Percentiles rank a stretch among this genome's conserved stretches.
Conservation (phyloP, 306 rosid species). For the Fragaria vesca region DNA sequence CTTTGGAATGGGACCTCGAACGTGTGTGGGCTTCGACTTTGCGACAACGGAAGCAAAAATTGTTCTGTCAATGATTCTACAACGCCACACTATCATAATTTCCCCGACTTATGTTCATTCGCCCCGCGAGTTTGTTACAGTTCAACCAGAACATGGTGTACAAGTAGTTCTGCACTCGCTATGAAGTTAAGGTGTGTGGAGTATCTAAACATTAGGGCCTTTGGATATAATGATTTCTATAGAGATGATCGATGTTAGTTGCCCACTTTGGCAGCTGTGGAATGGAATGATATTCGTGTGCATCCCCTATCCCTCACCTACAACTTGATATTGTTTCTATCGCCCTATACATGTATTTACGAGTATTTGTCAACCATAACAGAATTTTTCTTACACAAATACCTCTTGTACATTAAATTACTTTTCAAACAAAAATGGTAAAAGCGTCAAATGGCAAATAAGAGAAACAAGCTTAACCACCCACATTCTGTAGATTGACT, state of each 20-base stretch:
- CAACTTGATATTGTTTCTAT: too few species aligned
- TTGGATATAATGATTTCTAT: not conserved
- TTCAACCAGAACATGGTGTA: slow-evolving; percentile 22
- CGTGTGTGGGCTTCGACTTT: slow-evolving; percentile 22
- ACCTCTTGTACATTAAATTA: too few species aligned
- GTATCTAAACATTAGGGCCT: not conserved
- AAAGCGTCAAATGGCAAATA: too few species aligned
- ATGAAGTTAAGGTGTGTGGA: not conserved
- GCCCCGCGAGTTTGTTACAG: not conserved
- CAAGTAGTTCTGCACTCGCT: slow-evolving; percentile 17
- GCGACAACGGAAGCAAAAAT: slow-evolving; percentile 18
- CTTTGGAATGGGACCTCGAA: slow-evolving; percentile 13
- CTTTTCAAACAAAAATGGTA: too few species aligned
- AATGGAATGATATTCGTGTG: too few species aligned
- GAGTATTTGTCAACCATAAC: too few species aligned
- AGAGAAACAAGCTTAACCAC: too few species aligned
- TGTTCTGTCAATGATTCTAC: slow-evolving; percentile 27
- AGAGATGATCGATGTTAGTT: not conserved
- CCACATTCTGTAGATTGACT: too few species aligned
- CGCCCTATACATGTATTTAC: too few species aligned
- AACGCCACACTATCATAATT: slow-evolving; percentile 19
- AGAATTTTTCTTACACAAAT: too few species aligned
- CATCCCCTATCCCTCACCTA: too few species aligned
- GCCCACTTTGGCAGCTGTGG: not conserved
- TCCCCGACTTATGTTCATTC: slow-evolving; percentile 14